phyloP scores from a whole-genome alignment of 139 green algal genomes.

The Gonium pectorale region DNA sequence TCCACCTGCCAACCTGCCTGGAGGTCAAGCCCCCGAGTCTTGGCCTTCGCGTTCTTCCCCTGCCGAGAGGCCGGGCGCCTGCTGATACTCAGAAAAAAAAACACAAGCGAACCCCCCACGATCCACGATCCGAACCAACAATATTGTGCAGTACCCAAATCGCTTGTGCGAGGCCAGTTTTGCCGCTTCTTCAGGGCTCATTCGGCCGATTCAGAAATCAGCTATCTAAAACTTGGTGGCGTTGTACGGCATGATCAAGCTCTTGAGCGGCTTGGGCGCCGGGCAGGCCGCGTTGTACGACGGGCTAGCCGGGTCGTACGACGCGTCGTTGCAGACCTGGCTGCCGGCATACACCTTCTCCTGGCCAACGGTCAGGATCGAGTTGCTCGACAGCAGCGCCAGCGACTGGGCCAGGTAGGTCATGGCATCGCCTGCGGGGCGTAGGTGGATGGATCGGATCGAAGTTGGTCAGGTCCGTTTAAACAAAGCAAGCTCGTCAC shows the following conservation, averaged over 20 bases:
- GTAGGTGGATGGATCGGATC: not conserved
- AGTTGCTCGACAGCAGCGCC: not conserved
- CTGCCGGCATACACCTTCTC: not conserved
- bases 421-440: not conserved
- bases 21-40: too few species aligned
- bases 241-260: not conserved
- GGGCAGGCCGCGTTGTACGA: not conserved
- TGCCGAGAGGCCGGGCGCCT: too few species aligned
- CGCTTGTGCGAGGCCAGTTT: too few species aligned
- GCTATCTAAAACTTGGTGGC: constrained; percentile 17
- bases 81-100: too few species aligned
- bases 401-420: constrained; percentile 7
- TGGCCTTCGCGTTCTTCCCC: too few species aligned
- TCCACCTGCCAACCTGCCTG: too few species aligned
- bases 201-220: too few species aligned
- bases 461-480: not conserved
- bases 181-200: too few species aligned
- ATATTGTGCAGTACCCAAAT: too few species aligned
- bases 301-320: not conserved
- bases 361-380: constrained; percentile 11
- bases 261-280: constrained; percentile 1
- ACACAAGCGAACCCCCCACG: too few species aligned
- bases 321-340: not conserved
- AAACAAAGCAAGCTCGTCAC: not conserved
- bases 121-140: too few species aligned